Evolutionary conservation across 225 moss, liverwort and hornwort genomes (phyloP).

Genomic region (Thuidium tamariscinum): DNA sequence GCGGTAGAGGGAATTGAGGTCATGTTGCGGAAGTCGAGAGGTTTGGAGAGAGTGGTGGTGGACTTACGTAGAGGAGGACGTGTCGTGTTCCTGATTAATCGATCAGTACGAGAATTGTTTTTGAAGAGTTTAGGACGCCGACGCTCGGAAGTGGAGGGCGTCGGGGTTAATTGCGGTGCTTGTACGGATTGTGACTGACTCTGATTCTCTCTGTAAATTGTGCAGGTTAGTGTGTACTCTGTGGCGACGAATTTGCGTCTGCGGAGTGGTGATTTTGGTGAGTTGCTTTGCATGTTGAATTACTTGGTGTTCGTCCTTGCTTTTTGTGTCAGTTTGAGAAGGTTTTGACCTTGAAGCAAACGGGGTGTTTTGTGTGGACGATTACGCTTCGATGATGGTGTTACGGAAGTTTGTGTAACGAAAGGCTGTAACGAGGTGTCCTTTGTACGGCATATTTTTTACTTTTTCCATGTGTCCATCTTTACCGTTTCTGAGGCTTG

Average conservation of each 20-base stretch:
- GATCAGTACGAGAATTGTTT: not conserved
- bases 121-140: not conserved
- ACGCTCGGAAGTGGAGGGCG: not conserved
- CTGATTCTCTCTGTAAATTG: not conserved
- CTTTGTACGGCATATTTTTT: conserved; percentile 4
- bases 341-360: not conserved
- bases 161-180: not conserved
- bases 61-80: not conserved
- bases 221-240: not conserved
- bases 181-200: not conserved
- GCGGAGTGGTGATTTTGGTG: conserved; percentile 11
- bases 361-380: not conserved
- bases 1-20: not conserved
- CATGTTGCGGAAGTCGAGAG: not conserved
- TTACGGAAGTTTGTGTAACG: not conserved
- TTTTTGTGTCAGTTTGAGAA: not conserved
- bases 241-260: not conserved
- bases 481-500: not conserved
- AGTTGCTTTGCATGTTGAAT: conserved; percentile 2
- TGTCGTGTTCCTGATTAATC: not conserved
- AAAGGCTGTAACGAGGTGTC: not conserved
- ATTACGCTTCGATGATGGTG: not conserved
- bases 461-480: not conserved
- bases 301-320: not conserved
- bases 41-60: not conserved